Evolutionary conservation across 2,329 filamentous ascomycete species (phyloP).

Genomic region (Ophiocordyceps camponoti-rufipedis): DNA sequence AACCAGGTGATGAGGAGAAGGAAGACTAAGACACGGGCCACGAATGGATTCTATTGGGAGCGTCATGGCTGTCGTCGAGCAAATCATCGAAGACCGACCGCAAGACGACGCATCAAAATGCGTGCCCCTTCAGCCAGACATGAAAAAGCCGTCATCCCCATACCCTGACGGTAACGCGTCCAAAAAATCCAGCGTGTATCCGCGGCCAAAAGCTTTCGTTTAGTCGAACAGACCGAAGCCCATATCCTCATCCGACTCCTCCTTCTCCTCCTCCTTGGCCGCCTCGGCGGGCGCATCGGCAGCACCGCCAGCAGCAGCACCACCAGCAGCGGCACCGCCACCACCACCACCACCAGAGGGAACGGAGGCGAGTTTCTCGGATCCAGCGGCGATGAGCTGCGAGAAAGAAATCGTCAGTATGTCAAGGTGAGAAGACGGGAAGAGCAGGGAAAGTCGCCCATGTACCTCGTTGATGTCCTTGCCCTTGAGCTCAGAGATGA

Average conservation of each 20-base stretch:
- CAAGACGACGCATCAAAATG: background rate
- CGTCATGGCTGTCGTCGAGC: conserved; percentile 12
- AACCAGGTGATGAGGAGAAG: background rate
- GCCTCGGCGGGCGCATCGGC: conserved; percentile 44
- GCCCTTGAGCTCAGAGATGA: conserved; percentile 80
- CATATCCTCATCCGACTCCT: conserved; percentile 60
- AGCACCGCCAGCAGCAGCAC: conserved; percentile 48
- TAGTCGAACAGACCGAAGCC: conserved; percentile 63
- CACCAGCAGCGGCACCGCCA: conserved; percentile 49
- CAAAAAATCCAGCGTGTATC: no score
- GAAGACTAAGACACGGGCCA: background rate
- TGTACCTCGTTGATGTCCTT: conserved; percentile 82
- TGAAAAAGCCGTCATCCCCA: conserved; percentile 14
- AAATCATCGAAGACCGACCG: conserved; percentile 7
- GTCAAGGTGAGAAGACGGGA: no score
- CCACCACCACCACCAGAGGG: conserved; percentile 73
- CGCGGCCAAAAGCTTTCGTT: conserved; percentile 15
- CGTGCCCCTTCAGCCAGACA: background rate
- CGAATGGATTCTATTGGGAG: conserved; percentile 2
- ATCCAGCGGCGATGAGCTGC: conserved; percentile 81
- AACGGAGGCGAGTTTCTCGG: conserved; percentile 90
- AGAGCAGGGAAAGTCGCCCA: background rate
- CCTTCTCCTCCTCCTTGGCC: conserved; percentile 56
- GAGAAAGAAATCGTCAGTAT: background rate
- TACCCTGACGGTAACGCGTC: conserved; percentile 8